phyloP scores from a whole-genome alignment of 2,329 filamentous ascomycete genomes.

The Myriosclerotinia curreyana region DNA sequence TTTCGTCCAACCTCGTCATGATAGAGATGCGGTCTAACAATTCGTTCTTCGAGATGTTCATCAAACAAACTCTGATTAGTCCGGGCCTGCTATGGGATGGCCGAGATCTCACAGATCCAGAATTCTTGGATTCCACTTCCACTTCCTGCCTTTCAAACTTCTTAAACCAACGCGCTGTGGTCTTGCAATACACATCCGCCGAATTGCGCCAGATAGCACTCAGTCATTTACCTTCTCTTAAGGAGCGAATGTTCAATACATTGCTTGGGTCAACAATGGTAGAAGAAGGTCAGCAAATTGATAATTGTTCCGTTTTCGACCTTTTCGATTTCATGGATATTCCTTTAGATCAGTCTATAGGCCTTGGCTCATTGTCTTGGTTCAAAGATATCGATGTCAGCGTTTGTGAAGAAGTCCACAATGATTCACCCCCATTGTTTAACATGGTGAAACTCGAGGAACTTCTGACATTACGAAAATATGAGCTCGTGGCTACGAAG shows the following conservation, averaged over 20 bases:
- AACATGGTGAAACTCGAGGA: constrained; percentile 71
- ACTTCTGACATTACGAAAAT: constrained; percentile 66
- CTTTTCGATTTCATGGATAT: constrained; percentile 86
- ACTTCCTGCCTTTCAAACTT: constrained; percentile 54
- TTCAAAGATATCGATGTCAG: constrained; percentile 67
- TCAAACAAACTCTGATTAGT: constrained; percentile 68
- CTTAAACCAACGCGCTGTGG: constrained; percentile 69
- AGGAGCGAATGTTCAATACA: constrained; percentile 65
- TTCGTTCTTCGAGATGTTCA: constrained; percentile 74
- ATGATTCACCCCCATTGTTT: constrained; percentile 57
- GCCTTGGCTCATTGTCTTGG: constrained; percentile 56
- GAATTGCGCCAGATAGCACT: constrained; percentile 78
- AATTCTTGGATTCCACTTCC: constrained; percentile 60
- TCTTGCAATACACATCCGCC: constrained; percentile 79
- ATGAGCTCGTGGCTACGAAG: constrained; percentile 54
- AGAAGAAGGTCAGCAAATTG: constrained; percentile 61
- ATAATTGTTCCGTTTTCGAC: constrained; percentile 79
- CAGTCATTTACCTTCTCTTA: constrained; percentile 65
- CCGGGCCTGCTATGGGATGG: constrained; percentile 73
- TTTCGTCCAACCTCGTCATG: constrained; percentile 73
- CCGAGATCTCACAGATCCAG: constrained; percentile 53
- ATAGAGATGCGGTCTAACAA: constrained; percentile 76
- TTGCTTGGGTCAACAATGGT: constrained; percentile 73
- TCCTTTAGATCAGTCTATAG: constrained; percentile 47
- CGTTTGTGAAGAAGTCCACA: constrained; percentile 59